phyloP scores from a whole-genome alignment of 139 green algal genomes.

The Edaphochlamys debaryana region DNA sequence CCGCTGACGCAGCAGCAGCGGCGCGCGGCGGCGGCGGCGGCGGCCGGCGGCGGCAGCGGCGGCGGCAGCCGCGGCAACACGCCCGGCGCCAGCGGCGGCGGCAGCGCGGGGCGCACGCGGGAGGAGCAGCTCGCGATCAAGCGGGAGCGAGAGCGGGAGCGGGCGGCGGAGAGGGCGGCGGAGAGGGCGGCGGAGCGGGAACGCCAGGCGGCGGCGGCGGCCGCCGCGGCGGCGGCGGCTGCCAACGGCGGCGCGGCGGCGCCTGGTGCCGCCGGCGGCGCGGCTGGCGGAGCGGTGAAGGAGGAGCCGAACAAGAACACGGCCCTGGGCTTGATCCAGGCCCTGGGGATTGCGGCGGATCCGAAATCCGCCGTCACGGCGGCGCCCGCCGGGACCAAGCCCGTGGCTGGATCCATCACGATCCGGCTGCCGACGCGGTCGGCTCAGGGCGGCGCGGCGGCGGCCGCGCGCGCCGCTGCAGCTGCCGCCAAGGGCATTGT shows the following conservation, averaged over 20 bases:
- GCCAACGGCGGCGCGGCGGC: neutral
- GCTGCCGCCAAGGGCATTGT: neutral
- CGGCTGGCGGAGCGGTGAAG: neutral
- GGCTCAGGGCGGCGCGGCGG: neutral
- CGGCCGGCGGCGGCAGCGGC: neutral
- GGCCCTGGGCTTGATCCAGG: neutral
- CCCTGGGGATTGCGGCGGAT: neutral
- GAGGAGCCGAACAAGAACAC: neutral
- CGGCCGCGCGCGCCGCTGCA: neutral
- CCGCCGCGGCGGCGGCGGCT: neutral
- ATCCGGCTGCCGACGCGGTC: slow-evolving; percentile 1
- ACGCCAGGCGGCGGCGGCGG: neutral
- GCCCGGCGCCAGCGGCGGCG: neutral
- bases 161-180: neutral
- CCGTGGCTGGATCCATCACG: too few relatives aligned
- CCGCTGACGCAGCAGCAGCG: slow-evolving; percentile 40
- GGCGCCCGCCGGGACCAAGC: too few relatives aligned
- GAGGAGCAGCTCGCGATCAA: neutral
- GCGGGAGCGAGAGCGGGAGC: slow-evolving; percentile 2
- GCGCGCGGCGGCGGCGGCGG: neutral
- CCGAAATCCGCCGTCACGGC: neutral
- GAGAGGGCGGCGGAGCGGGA: neutral
- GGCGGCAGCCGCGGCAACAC: neutral
- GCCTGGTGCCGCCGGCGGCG: neutral
- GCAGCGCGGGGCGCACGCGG: neutral